Percentiles rank a stretch among this genome's conserved stretches.
Evolutionary conservation across 345 rosid genomes (phyloP).

Genomic region (Heritiera littoralis): DNA sequence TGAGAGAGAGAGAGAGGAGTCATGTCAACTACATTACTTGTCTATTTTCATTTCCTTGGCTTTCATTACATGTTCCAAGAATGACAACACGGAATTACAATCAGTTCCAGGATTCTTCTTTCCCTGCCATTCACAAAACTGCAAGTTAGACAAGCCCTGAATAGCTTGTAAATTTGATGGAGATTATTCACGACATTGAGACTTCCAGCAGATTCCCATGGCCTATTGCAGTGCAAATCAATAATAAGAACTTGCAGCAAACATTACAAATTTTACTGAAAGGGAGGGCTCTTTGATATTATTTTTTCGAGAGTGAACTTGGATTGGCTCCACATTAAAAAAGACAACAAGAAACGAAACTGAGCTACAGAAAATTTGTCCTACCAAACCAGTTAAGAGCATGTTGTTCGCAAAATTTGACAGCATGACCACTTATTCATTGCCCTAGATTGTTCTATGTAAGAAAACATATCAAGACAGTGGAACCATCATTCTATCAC

Average conservation of each 20-base stretch:
- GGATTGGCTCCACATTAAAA: background rate
- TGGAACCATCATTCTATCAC: background rate
- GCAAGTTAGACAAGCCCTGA: background rate
- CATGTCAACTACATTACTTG: slow-evolving; percentile 46
- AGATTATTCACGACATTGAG: background rate
- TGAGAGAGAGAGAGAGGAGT: background rate
- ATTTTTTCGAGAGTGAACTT: background rate
- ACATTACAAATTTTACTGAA: slow-evolving; percentile 9
- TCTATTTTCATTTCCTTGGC: slow-evolving; percentile 94
- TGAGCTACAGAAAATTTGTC: background rate
- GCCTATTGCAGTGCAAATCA: background rate
- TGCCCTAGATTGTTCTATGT: background rate
- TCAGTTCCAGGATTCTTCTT: slow-evolving; percentile 90
- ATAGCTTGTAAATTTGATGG: background rate
- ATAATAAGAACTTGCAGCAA: background rate
- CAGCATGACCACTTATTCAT: background rate
- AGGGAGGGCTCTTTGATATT: background rate
- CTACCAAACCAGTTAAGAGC: background rate
- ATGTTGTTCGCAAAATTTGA: background rate
- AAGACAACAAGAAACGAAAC: background rate
- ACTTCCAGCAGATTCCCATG: background rate
- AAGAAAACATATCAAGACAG: background rate
- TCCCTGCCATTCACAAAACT: slow-evolving; percentile 51
- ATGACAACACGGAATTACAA: slow-evolving; percentile 50
- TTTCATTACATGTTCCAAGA: slow-evolving; percentile 54